A percentile compares a stretch with the other conserved stretches of the same genome.
These are phyloP conservation scores for Penicillium pancosmium DNA, from an alignment of 495 filamentous ascomycete species.

Conservation along the genomic window DNA sequence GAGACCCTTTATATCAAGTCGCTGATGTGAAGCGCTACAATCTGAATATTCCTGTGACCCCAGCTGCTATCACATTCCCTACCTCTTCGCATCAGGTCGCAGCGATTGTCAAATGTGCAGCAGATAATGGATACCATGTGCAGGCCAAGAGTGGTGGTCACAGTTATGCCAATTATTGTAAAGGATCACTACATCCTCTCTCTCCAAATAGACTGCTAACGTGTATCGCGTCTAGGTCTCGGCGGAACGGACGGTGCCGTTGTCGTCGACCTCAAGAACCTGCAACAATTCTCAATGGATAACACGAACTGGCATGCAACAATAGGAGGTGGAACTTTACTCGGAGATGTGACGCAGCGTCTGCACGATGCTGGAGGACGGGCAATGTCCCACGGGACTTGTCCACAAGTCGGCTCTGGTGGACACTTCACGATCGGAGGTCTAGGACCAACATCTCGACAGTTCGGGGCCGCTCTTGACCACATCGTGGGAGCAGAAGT, in stretches of 20 bases:
- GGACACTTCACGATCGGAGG: conserved; percentile 77
- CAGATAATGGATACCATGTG: conserved; percentile 56
- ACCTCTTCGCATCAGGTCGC: conserved; percentile 57
- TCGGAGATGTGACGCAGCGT: conserved; percentile 61
- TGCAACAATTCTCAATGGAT: conserved; percentile 57
- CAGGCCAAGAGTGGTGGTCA: conserved; percentile 73
- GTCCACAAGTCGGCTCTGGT: conserved; percentile 67
- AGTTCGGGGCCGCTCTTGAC: conserved; percentile 68
- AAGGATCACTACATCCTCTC: neutral
- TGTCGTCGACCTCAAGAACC: conserved; percentile 43
- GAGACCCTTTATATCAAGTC: conserved; percentile 20
- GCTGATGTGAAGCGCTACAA: conserved; percentile 51
- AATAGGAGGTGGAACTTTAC: conserved; percentile 64
- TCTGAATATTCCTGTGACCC: conserved; percentile 59
- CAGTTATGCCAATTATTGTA: conserved; percentile 60
- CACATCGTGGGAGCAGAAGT: conserved; percentile 61
- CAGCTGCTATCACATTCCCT: conserved; percentile 64
- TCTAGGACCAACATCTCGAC: conserved; percentile 61
- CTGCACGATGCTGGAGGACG: conserved; percentile 64
- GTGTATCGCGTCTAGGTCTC: conserved; percentile 35
- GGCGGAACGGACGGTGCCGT: conserved; percentile 44
- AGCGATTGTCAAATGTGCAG: conserved; percentile 59
- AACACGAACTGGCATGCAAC: conserved; percentile 57
- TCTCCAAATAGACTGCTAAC: neutral
- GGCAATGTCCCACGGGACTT: conserved; percentile 69